phyloP scores from a whole-genome alignment of 2,329 filamentous ascomycete genomes.

The Penicillium carneum region DNA sequence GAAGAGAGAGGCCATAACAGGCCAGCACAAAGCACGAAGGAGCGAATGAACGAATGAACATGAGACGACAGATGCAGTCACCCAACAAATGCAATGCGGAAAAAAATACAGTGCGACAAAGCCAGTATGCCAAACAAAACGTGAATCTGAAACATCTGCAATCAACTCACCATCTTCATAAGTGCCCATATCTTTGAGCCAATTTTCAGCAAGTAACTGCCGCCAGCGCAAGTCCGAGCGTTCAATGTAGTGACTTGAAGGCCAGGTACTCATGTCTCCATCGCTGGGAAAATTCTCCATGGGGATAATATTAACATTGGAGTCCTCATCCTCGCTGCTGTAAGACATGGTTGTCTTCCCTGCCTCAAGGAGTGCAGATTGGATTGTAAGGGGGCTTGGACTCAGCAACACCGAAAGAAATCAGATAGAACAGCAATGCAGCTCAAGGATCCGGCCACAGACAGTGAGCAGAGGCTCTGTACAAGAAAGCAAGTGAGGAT shows the following conservation, averaged over 20 bases:
- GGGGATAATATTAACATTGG: constrained; percentile 41
- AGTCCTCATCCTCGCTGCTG: constrained; percentile 29
- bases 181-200: constrained; percentile 56
- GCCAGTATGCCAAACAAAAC: not conserved
- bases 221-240: constrained; percentile 56
- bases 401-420: not conserved
- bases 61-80: not conserved
- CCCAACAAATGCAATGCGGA: not conserved
- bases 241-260: constrained; percentile 33
- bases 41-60: not conserved
- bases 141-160: constrained; percentile 6
- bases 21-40: not conserved
- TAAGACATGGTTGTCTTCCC: constrained; percentile 15
- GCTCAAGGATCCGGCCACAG: too few relatives aligned
- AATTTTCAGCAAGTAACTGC: constrained; percentile 56
- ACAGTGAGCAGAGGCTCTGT: not conserved
- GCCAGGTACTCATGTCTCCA: constrained; percentile 49
- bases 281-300: constrained; percentile 49
- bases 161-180: constrained; percentile 45
- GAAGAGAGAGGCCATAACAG: not conserved
- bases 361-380: not conserved
- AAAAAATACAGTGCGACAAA: not conserved
- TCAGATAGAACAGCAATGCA: not conserved
- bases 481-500: not conserved
- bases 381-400: not conserved